Base-by-base conservation (phyloP, 2,329 filamentous ascomycete genomes). In the Paracorniculantispora psalliotae region DNA sequence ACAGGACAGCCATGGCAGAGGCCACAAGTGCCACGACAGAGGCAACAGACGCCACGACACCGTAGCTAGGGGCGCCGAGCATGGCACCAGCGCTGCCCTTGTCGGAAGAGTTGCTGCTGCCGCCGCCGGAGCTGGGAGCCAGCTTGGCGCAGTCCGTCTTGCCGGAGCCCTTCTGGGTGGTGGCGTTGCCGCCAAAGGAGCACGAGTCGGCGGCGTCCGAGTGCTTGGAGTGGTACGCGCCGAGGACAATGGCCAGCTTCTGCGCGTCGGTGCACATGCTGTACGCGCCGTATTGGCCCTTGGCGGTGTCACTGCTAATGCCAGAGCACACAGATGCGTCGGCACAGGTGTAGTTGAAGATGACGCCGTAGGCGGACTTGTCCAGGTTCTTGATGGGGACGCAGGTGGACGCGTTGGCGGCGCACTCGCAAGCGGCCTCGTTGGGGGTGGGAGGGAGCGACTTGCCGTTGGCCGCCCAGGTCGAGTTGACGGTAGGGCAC, bases 361-460 rank as follows among this genome's bases (percentile, higher is more conserved):
- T 65, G 62, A 80, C 75, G 49, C 81, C 83, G 67, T 85, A 88
- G 58, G 84, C 75, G 51, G 86, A 78, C 50, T 77, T 71, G 63
- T 81, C 76, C 30, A 91, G 76, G 66, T 74, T 73, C 48, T 79
- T 73, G 46, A 82, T 78, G 62, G 91, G 85, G 25, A 82, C 81
- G 77, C 94, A 99, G 61, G 79, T 77, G 59, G 96, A 78, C 43
- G 85, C 85, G 63, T 83, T 79, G 73, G 84, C 82, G 90, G 96
- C 96, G 84, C 94, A 99, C 59, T 80, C 73, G 82, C 94, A 99
- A 47, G 96, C 86, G 51, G 84, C 70, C 44, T 83, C 69, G 77
- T 97, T 91, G 63, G 92, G 92, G 10, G 83, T 84, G 7, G 92
- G 93, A 30, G 94, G 94, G 35, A 99, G 90, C 60, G 77, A 78